Evolutionary conservation across 2,329 filamentous ascomycete species (phyloP).

Genomic region (Calonectria leucothoes): DNA sequence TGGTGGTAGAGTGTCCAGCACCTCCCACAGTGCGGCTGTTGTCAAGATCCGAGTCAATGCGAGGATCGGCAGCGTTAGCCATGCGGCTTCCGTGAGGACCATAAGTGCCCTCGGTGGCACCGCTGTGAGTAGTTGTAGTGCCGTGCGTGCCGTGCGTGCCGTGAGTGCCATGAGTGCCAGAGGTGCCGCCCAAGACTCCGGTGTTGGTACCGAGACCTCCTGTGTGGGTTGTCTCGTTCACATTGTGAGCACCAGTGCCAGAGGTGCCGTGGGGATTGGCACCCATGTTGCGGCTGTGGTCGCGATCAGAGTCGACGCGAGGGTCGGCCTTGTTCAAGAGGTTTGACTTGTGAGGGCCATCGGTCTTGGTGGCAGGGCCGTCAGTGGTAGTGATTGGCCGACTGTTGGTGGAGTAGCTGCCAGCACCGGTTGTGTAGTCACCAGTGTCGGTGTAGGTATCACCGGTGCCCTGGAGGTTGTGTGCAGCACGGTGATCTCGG

Average conservation of each 20-base stretch:
- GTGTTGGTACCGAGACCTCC: slow-evolving; percentile 20
- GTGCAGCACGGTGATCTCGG: slow-evolving; percentile 51
- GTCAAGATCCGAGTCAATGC: slow-evolving; percentile 65
- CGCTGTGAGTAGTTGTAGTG: background rate
- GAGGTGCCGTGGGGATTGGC: slow-evolving; percentile 47
- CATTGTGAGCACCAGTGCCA: slow-evolving; percentile 43
- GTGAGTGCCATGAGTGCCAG: background rate
- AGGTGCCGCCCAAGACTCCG: background rate
- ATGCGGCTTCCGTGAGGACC: slow-evolving; percentile 59
- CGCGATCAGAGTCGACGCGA: slow-evolving; percentile 65
- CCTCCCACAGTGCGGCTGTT: slow-evolving; percentile 44
- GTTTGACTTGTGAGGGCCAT: slow-evolving; percentile 60
- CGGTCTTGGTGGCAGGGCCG: slow-evolving; percentile 41
- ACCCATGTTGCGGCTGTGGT: slow-evolving; percentile 49
- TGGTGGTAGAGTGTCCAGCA: slow-evolving; percentile 28
- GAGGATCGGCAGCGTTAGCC: slow-evolving; percentile 64
- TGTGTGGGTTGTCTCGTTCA: slow-evolving; percentile 43
- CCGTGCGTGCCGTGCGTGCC: no score
- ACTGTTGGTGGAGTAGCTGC: background rate
- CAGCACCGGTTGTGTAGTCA: slow-evolving; percentile 49
- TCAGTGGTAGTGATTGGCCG: slow-evolving; percentile 19
- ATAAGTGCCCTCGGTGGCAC: slow-evolving; percentile 35
- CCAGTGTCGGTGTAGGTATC: slow-evolving; percentile 43
- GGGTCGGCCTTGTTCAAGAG: slow-evolving; percentile 64
- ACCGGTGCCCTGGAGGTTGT: slow-evolving; percentile 25